Base-by-base conservation (phyloP, 768 basidiomycete genomes). In the Leccinum rimulosum region DNA sequence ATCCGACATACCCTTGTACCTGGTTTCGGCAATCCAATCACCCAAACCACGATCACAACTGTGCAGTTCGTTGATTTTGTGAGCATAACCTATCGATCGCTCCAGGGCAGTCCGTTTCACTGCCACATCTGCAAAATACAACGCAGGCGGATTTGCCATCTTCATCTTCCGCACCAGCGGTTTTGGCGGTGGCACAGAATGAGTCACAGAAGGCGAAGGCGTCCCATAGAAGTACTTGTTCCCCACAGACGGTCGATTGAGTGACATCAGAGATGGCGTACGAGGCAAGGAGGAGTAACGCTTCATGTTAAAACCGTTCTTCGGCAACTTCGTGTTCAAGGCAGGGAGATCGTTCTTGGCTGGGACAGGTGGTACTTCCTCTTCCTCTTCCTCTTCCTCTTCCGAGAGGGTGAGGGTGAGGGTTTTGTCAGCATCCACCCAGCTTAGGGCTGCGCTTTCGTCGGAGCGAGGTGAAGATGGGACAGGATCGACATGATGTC, bases 1-100 rank as follows among this genome's bases (percentile, higher is more conserved):
- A 50, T 49, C 6, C 28, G 48, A 58, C 62, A 27, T 65, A 89
- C 91, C 81, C 79, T 80, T 79, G 55, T 77, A 73, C 62, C 74
- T 82, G 56, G 80, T 80, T 57, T 82, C 80, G 40, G 75, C 63
- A 27, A 93, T 73, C 93, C 93, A 95, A n/a, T 88, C 85, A 19
- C 76, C 75, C 54, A 95, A 74, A 33, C 93, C 91, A 64, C 88
- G 88, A 66, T 93, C 89, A 66, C 84, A 85, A 60, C 79, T 76
- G 56, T 84, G 84, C 19, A 95, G 71, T 68, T 94, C 91, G 66
- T 92, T 91, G 62, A 95, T 91, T 76, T 93, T 95, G 64, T 78
- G 75, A 27, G 89, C 87, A 65, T 95, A 95, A 38, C 85, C 83
- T 25, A 75, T 68, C 59, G 87, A 89, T 51, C 93, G 81, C 66